Evolutionary conservation across 2,329 filamentous ascomycete species (phyloP), one percentile per base, ranked within the genome.

Genomic region (Aspergillus pseudoterreus): DNA sequence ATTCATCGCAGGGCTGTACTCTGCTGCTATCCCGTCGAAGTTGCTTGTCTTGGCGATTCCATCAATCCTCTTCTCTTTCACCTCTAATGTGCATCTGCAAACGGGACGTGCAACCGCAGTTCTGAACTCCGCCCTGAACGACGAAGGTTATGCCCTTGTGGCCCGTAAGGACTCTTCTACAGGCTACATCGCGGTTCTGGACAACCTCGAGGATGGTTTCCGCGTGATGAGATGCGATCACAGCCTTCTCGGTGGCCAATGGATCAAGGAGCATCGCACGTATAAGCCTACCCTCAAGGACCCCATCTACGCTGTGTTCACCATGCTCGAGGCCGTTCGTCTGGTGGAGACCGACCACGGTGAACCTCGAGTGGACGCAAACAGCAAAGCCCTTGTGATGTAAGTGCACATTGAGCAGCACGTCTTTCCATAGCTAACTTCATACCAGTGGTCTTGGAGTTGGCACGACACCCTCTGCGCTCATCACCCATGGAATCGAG

Each of bases 281-380:
- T 53, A 78, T 72, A 46, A 74, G 65, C 81, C 78, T 1, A 69
- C 80, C 42, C 75, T 90, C 15, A 82, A 83, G 10, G 94, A 99
- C 71, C 90, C 92, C 0, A 90, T 99, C 50, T 99, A 97, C 67
- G 87, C 90, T 9, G 87, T 97, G n/a, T 99, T 99, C 68, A 86
- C 90, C 22, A 95, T 96, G 80, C 82, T 99, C 1, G 94, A 99
- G 70, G 90, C 92, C 3, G 87, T 97, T 6, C 83, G 94, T 19
- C 79, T 99, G 30, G 79, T 96, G 21, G 78, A 94, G 60, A 71
- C 78, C 4, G 75, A 79, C 27, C 53, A 64, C 44, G 64, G 66
- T 9, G 54, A 62, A 36, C 56, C 57, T 22, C 66, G 63, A 19
- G 73, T 73, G 2, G 88, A 92, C 60, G 72, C 72, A n/a, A 75